Conservation (phyloP, 495 filamentous ascomycete species). For the Oidiodendron maius region DNA sequence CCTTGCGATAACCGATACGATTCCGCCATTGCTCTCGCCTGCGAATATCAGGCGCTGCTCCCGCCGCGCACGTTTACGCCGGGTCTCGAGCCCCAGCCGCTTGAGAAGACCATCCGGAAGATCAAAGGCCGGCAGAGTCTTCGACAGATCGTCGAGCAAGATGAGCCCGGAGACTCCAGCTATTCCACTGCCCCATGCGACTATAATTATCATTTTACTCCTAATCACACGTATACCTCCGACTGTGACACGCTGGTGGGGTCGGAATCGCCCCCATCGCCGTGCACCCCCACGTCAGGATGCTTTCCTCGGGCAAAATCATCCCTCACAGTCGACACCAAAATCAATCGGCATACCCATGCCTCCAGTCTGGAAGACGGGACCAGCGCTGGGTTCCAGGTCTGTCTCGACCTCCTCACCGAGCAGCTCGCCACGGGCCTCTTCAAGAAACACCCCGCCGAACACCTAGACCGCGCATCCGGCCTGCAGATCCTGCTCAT, state of each 20-base stretch:
- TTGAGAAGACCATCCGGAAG: conserved; percentile 10
- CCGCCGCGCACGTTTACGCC: conserved; percentile 14
- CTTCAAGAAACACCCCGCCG: conserved; percentile 10
- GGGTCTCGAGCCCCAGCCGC: background rate
- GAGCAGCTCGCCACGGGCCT: conserved; percentile 16
- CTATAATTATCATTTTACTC: no score
- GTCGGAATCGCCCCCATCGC: background rate
- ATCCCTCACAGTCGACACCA: background rate
- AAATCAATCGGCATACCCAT: background rate
- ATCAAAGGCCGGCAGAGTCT: conserved; percentile 20
- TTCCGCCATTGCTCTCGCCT: conserved; percentile 9
- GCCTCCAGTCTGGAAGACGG: background rate
- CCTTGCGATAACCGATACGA: background rate
- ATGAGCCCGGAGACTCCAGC: background rate
- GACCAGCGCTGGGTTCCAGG: conserved; percentile 11
- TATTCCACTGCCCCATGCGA: conserved; percentile 15
- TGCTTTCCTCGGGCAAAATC: background rate
- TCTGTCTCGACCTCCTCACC: conserved; percentile 18
- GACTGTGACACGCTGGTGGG: background rate
- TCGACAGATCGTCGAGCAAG: conserved; percentile 10
- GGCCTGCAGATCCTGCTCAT: conserved; percentile 22
- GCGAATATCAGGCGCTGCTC: conserved; percentile 14
- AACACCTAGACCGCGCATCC: conserved; percentile 14
- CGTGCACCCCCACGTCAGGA: background rate
- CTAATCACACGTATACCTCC: conserved; percentile 12